Evolutionary conservation across 768 basidiomycete species (phyloP), one percentile per base, ranked within the genome.

Genomic region (Lentinula lateritia): DNA sequence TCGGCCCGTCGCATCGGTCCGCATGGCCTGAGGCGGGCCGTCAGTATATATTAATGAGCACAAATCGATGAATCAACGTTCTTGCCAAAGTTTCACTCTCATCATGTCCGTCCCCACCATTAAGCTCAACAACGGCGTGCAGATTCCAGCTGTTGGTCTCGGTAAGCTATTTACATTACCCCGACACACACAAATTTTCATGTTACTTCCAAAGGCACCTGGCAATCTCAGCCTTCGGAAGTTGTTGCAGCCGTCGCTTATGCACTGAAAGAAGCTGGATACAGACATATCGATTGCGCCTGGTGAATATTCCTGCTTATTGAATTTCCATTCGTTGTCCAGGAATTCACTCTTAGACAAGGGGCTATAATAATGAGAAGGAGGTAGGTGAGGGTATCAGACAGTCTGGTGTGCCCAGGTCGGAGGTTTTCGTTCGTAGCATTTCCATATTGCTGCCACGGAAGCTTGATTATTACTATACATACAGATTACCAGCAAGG

Each of bases 321-420:
- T 12, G 35, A 52, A 43, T 32, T 42, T 15, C 32, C 16, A 32
- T 35, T 15, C 62, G 28, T 28, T 9, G 1, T 57, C 0, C 2
- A 10, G 7, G 3, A 15, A 46, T 38, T 42, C 35, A 12, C 6
- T 9, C 6, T 39, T 16, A 0, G 16, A 1, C 62, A 75, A 85
- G 87, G 80, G 75, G 59, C 7, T 89, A 89, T 67, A 81, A 81
- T 60, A 94, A 93, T 69, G 92, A 94, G 71, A 84, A 85, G 67
- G 87, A 90, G 64, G 92, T 95, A 15, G 93, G 92, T 6, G 81
- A 86, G 63, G 93, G 92, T 10, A 84, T 95, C 69, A 85, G 80
- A 64, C 83, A 80, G 38, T 88, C 87, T 61, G 94, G 91, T 34
- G 80, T 94, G 23, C 86, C 88, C 32, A 81, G 93, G 65, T 81